Evolutionary conservation across 2,329 filamentous ascomycete genomes (phyloP).

Genomic region (Lasiodiplodia citricola): DNA sequence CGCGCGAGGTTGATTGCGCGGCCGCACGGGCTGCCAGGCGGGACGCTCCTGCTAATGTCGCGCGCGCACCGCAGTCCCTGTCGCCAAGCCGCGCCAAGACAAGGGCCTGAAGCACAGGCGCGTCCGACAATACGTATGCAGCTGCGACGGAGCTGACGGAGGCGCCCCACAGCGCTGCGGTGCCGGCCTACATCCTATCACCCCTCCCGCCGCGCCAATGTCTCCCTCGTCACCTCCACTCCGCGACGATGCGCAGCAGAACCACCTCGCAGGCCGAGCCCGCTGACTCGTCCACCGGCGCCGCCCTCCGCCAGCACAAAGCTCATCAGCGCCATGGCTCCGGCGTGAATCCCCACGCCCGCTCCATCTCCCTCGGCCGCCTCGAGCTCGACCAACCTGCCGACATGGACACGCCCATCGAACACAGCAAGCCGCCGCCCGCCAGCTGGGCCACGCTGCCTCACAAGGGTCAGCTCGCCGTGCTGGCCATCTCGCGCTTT

Average conservation of each 20-base stretch:
- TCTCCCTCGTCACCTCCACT: conserved; percentile 3
- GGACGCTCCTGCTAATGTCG: conserved; percentile 12
- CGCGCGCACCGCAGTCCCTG: neutral
- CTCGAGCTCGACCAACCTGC: conserved; percentile 21
- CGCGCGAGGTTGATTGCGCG: conserved; percentile 19
- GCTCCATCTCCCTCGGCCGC: conserved; percentile 25
- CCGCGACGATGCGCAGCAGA: conserved; percentile 24
- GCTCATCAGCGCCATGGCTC: conserved; percentile 26
- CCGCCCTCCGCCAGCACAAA: conserved; percentile 22
- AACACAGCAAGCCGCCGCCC: conserved; percentile 25
- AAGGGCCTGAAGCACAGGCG: conserved; percentile 13
- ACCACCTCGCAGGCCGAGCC: conserved; percentile 24
- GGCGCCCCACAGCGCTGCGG: conserved; percentile 17
- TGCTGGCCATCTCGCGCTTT: conserved; percentile 48
- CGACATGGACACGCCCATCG: conserved; percentile 25
- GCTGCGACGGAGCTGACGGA: conserved; percentile 20
- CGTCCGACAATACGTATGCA: conserved; percentile 3
- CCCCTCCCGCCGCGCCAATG: neutral
- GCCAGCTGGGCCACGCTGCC: conserved; percentile 48
- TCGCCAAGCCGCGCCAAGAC: conserved; percentile 8
- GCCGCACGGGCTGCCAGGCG: conserved; percentile 2
- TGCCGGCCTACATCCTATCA: neutral
- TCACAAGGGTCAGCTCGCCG: conserved; percentile 47
- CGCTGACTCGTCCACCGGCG: conserved; percentile 25
- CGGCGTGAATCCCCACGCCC: conserved; percentile 14